Percentiles rank a stretch among this genome's conserved stretches.
Evolutionary conservation across 768 basidiomycete genomes (phyloP).

Genomic region (Termitomyces sp.): DNA sequence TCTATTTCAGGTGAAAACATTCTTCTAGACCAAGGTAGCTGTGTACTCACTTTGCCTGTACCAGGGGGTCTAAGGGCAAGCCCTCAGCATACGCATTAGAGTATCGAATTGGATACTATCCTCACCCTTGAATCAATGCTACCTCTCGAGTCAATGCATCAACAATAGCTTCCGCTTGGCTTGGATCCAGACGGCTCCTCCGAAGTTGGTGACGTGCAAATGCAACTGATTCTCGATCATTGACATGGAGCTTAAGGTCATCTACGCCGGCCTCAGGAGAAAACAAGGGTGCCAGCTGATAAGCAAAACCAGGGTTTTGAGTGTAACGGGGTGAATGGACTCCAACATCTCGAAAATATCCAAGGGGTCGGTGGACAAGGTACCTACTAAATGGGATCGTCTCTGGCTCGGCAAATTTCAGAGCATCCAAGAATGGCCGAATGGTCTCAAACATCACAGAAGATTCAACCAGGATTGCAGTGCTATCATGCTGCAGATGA

Average conservation of each 20-base stretch:
- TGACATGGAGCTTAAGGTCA: conserved; percentile 35
- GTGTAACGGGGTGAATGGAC: conserved; percentile 55
- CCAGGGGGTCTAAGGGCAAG: conserved; percentile 55
- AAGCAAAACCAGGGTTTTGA: conserved; percentile 46
- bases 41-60: conserved; percentile 57
- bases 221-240: conserved; percentile 37
- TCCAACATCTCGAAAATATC: conserved; percentile 24
- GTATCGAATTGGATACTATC: background rate
- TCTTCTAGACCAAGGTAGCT: background rate
- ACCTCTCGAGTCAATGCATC: conserved; percentile 56
- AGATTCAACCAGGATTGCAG: conserved; percentile 48
- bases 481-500: conserved; percentile 13
- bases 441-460: conserved; percentile 65
- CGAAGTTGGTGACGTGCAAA: conserved; percentile 42
- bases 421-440: conserved; percentile 60
- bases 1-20: conserved; percentile 27
- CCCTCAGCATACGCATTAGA: background rate
- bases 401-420: conserved; percentile 48
- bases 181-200: conserved; percentile 57
- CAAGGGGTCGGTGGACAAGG: conserved; percentile 39
- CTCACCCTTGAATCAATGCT: conserved; percentile 66
- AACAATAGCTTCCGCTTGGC: conserved; percentile 67
- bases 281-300: conserved; percentile 52
- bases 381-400: conserved; percentile 51
- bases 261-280: conserved; percentile 28